A percentile compares a stretch with the other conserved stretches of the same genome.
phyloP scores from a whole-genome alignment of 2,329 filamentous ascomycete species.

The Trichoderma polysporum region DNA sequence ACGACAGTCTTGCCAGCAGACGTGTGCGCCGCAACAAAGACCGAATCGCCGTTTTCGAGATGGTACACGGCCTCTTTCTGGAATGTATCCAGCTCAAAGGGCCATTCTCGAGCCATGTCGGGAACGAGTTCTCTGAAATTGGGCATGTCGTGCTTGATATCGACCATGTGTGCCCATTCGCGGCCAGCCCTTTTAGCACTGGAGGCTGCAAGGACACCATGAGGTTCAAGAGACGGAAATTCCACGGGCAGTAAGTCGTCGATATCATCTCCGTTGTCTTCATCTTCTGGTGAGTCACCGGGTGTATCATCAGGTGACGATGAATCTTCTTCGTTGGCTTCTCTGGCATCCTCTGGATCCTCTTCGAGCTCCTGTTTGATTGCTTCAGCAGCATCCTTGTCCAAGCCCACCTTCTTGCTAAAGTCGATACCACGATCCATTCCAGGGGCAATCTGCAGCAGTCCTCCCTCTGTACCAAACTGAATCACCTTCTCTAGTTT shows the following conservation, averaged over 20 bases:
- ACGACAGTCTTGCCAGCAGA: constrained; percentile 98
- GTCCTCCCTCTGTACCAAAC: constrained; percentile 70
- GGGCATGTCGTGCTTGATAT: constrained; percentile 87
- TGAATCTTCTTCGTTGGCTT: constrained; percentile 31
- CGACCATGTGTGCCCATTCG: constrained; percentile 98
- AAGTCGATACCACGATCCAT: constrained; percentile 77
- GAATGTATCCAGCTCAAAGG: constrained; percentile 96
- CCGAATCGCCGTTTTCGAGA: constrained; percentile 91
- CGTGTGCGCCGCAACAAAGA: constrained; percentile 96
- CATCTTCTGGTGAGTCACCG: constrained; percentile 34
- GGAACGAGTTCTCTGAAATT: constrained; percentile 93
- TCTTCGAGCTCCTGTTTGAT: constrained; percentile 63
- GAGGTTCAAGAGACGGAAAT: constrained; percentile 86
- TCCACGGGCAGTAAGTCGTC: constrained; percentile 88
- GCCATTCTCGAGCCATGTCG: constrained; percentile 94
- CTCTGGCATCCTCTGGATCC: constrained; percentile 45
- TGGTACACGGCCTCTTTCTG: constrained; percentile 99
- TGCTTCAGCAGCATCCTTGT: constrained; percentile 65
- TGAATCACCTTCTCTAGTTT: constrained; percentile 84
- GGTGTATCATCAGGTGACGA: constrained; percentile 24
- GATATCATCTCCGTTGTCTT: constrained; percentile 63
- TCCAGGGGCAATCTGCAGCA: constrained; percentile 81
- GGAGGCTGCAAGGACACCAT: constrained; percentile 70
- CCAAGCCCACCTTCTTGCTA: constrained; percentile 55
- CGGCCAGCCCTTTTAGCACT: constrained; percentile 71